Conservation (phyloP, 768 basidiomycete genomes). For the Xerocomus potaroensis region DNA sequence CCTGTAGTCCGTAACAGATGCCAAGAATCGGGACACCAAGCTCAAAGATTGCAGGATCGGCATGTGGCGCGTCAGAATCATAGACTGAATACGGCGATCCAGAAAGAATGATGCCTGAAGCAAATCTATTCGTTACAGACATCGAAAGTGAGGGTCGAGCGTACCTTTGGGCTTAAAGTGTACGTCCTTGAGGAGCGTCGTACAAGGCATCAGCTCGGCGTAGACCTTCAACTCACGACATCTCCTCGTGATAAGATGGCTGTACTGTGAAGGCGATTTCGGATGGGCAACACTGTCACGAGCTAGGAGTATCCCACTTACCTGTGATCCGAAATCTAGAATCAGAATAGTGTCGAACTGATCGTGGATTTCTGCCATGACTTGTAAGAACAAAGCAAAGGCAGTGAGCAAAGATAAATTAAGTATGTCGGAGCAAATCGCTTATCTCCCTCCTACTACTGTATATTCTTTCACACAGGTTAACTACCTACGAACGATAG, state of each 20-base stretch:
- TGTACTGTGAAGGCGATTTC: slow-evolving; percentile 61
- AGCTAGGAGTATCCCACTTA: slow-evolving; percentile 31
- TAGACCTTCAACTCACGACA: slow-evolving; percentile 98
- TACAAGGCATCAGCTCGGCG: slow-evolving; percentile 97
- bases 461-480: too few species aligned
- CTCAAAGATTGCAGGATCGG: slow-evolving; percentile 86
- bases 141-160: neutral
- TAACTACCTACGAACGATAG: too few species aligned
- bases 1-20: slow-evolving; percentile 97
- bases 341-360: slow-evolving; percentile 96
- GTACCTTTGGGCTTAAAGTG: slow-evolving; percentile 93
- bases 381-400: too few species aligned
- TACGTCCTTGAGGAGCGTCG: slow-evolving; percentile 81
- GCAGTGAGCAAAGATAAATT: neutral
- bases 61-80: slow-evolving; percentile 87
- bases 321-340: slow-evolving; percentile 96
- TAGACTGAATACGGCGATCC: slow-evolving; percentile 99
- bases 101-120: slow-evolving; percentile 86
- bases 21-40: slow-evolving; percentile 90
- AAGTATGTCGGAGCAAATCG: neutral
- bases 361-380: slow-evolving; percentile 87
- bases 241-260: slow-evolving; percentile 94
- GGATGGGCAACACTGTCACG: neutral
- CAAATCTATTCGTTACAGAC: neutral
- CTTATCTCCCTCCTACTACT: too few species aligned